Evolutionary conservation across 805 yeast genomes (phyloP), one percentile per base, ranked within the genome.

Genomic region (Sugiyamaella boreocaroliniensis): DNA sequence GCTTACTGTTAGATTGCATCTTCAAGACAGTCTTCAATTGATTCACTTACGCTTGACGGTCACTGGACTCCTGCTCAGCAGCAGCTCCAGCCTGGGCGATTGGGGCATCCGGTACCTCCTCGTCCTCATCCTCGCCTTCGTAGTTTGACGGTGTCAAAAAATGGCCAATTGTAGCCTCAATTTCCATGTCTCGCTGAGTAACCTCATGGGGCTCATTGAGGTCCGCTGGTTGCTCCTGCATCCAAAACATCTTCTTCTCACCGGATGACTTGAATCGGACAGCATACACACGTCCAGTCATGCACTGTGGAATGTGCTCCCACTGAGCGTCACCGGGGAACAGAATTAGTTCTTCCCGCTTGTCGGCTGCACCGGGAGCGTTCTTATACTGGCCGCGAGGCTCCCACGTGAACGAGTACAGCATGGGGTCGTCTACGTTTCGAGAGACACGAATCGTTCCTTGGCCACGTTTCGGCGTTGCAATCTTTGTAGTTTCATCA

Each of bases 261-360:
- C 86, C 85, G 26, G 87, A 78, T 53, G 82, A 74, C 58, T 75
- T 72, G 65, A 84, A 84, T 55, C 78, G 76, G 68, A 85, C 74
- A 20, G 83, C 82, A 59, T 81, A 83, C 14, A 89, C 89, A 55
- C 96, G 75, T 14, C 96, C 96, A 0, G 89, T 79, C 43, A 71
- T 77, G 67, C 95, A 85, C 29, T 86, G 79, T 48, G 74, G 68
- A 44, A 86, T 80, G 51, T 79, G 86, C 56, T 78, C 78, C 81
- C 89, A 86, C 43, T 83, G 79, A 49, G 86, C 92, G 63, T 89
- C 96, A 1, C 95, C 95, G 0, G 95, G 93, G 59, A 88, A 82
- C 43, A 88, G 78, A 58, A 87, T 72, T 54, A 86, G 73, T 58
- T 83, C 89, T 41, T 66, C 67, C 22, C 54, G 41, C 51, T 81